phyloP scores from a whole-genome alignment of 805 yeast genomes.

The Kodamaea nitidulidarum region DNA sequence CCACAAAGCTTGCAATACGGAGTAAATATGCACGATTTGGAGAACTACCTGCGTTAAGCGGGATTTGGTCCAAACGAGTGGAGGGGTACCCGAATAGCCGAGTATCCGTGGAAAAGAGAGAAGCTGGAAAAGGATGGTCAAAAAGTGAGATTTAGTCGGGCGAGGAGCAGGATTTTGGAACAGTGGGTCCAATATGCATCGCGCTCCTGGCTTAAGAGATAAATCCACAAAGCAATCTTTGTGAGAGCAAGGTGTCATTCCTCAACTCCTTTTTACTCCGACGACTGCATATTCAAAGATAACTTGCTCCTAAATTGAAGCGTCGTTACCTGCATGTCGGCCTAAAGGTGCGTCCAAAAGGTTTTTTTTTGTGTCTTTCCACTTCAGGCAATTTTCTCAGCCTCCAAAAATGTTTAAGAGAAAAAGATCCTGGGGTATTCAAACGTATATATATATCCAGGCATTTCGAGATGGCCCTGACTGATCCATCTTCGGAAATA shows the following conservation, averaged over 20 bases:
- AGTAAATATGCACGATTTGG: slow-evolving; percentile 1
- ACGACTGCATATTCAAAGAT: background rate
- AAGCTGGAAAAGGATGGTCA: background rate
- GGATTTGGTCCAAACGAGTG: background rate
- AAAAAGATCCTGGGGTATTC: slow-evolving; percentile 3
- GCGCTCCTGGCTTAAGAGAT: too few species aligned
- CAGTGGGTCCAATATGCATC: too few species aligned
- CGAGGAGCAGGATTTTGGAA: too few species aligned
- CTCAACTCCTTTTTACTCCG: background rate
- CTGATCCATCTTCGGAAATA: background rate
- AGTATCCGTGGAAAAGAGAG: background rate
- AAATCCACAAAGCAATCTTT: too few species aligned
- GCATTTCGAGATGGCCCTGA: background rate
- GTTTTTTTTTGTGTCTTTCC: background rate
- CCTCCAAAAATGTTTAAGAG: slow-evolving; percentile 1
- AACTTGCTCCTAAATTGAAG: background rate
- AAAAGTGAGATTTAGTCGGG: too few species aligned
- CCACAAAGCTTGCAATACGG: background rate
- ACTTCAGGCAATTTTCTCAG: slow-evolving; percentile 1
- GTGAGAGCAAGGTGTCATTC: too few species aligned
- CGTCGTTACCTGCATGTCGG: slow-evolving; percentile 1
- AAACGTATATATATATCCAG: background rate
- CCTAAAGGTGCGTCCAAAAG: slow-evolving; percentile 1
- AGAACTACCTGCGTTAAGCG: background rate
- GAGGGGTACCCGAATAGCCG: background rate